Evolutionary conservation across 306 rosid species (phyloP).

Genomic region (Cicer judaicum): DNA sequence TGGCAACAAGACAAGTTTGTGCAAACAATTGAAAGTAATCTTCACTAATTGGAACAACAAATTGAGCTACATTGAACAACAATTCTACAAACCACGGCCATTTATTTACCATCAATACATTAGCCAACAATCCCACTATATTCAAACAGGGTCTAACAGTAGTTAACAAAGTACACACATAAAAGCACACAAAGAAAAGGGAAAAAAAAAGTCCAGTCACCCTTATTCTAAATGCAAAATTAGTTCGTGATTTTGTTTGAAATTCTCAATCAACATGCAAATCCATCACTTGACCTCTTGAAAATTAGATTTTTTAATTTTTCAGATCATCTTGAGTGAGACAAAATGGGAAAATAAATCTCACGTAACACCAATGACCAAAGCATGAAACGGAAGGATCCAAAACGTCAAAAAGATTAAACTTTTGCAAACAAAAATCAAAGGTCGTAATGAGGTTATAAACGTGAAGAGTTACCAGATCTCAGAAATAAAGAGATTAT

Average conservation of each 20-base stretch:
- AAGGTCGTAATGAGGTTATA: background rate
- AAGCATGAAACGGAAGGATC: constrained; percentile 26
- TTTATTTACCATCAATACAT: background rate
- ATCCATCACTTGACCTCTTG: background rate
- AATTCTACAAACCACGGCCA: constrained; percentile 14
- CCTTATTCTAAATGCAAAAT: background rate
- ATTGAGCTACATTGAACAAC: constrained; percentile 30
- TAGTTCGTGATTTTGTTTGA: constrained; percentile 1
- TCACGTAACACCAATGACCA: constrained; percentile 28
- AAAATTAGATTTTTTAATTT: background rate
- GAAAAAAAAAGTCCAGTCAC: too few species aligned
- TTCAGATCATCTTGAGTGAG: background rate
- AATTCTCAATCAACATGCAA: constrained; percentile 1
- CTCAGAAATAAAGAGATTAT: constrained; percentile 3
- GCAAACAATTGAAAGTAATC: background rate
- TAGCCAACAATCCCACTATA: constrained; percentile 9
- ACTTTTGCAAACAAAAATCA: constrained; percentile 18
- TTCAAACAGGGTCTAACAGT: constrained; percentile 2
- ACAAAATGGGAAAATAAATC: constrained; percentile 31
- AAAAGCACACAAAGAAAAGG: background rate
- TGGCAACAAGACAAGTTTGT: background rate
- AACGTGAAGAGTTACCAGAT: constrained; percentile 34
- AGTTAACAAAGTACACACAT: too few species aligned
- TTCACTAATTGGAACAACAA: too few species aligned
- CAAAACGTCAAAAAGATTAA: constrained; percentile 11